phyloP scores from a whole-genome alignment of 139 green algal genomes.

The Axilococcus clingmanii region DNA sequence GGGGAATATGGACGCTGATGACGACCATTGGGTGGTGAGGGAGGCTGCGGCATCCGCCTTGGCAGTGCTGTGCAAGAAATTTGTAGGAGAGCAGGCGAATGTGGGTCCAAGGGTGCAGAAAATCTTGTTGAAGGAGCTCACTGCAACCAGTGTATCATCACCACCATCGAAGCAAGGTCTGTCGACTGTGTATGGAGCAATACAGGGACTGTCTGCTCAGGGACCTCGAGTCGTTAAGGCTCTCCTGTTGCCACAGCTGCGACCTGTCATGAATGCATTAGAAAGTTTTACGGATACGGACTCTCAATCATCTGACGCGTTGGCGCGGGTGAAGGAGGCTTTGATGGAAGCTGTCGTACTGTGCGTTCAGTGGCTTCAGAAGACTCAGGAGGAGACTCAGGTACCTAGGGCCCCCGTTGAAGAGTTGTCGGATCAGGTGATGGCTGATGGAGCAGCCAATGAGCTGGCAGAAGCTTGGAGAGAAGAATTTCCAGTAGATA shows the following conservation, averaged over 20 bases:
- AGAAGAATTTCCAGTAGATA: too few relatives aligned
- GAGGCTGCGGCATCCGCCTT: constrained; percentile 46
- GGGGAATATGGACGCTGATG: not conserved
- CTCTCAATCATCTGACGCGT: not conserved
- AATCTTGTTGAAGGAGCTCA: constrained; percentile 35
- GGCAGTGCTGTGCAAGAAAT: constrained; percentile 42
- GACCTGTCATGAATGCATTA: constrained; percentile 45
- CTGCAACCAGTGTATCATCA: constrained; percentile 27
- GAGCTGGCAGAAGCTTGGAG: too few relatives aligned
- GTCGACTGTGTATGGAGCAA: constrained; percentile 57
- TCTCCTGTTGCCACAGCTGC: constrained; percentile 66
- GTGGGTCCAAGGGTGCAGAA: constrained; percentile 47
- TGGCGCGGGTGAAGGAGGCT: not conserved
- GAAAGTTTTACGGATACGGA: not conserved
- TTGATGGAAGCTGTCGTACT: not conserved
- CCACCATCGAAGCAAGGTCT: constrained; percentile 34
- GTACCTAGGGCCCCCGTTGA: too few relatives aligned
- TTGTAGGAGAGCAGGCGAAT: too few relatives aligned
- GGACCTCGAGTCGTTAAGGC: constrained; percentile 44
- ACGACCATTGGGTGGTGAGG: constrained; percentile 27
- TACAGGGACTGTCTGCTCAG: constrained; percentile 53
- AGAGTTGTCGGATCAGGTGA: too few relatives aligned
- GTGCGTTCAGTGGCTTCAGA: too few relatives aligned
- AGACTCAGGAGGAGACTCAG: too few relatives aligned
- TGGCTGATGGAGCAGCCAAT: too few relatives aligned